phyloP scores from a whole-genome alignment of 768 basidiomycete species.

The Hericium alpestre region DNA sequence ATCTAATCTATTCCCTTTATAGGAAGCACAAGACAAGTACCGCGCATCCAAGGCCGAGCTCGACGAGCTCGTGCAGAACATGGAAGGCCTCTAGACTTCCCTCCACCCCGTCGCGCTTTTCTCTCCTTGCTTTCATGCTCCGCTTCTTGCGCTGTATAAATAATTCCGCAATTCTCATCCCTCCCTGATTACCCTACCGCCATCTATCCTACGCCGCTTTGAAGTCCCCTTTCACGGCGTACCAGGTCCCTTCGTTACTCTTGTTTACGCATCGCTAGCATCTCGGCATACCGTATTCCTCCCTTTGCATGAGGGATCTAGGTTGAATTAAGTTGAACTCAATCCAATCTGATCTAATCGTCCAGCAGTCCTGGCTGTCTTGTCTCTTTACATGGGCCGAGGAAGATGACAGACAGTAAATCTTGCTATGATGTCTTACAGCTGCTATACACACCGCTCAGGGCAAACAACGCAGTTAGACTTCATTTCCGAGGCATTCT shows the following conservation, averaged over 20 bases:
- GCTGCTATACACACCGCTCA: background rate
- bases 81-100: slow-evolving; percentile 36
- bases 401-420: no score
- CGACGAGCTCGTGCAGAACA: slow-evolving; percentile 67
- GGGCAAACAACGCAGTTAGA: background rate
- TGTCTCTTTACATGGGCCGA: no score
- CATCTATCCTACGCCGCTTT: background rate
- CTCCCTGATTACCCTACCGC: background rate
- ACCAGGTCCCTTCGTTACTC: background rate
- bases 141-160: background rate
- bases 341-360: background rate
- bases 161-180: background rate
- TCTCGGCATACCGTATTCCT: background rate
- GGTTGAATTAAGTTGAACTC: background rate
- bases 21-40: slow-evolving; percentile 71
- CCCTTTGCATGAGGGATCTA: background rate
- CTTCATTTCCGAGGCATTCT: background rate
- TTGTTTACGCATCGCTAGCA: background rate
- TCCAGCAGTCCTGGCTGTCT: no score
- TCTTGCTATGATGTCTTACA: no score
- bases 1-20: slow-evolving; percentile 9
- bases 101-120: background rate
- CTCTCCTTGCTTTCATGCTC: background rate
- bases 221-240: background rate
- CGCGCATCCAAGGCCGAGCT: slow-evolving; percentile 66